Evolutionary conservation across 441 rosid genomes (phyloP).

Genomic region (Viola pubescens): DNA sequence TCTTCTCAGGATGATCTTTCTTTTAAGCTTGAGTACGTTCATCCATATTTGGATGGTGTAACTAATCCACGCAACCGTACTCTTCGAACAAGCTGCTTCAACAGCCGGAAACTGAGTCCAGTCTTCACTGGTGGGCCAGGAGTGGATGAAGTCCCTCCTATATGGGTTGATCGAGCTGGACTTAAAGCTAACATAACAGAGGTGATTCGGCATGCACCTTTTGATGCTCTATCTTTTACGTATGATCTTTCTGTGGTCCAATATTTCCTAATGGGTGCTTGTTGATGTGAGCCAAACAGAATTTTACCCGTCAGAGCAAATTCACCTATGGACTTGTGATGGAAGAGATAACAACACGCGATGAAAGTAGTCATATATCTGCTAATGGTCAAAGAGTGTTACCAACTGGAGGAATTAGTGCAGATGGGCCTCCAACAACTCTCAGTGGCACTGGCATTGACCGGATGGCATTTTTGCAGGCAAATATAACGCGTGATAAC

Average conservation of each 20-base stretch:
- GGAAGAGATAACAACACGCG: constrained; percentile 98
- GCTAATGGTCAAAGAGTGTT: constrained; percentile 79
- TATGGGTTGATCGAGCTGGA: constrained; percentile 98
- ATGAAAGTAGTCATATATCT: constrained; percentile 89
- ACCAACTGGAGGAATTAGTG: constrained; percentile 94
- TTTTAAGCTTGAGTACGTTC: constrained; percentile 92
- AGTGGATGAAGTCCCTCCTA: constrained; percentile 95
- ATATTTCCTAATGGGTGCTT: constrained; percentile 15
- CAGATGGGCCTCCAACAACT: constrained; percentile 99
- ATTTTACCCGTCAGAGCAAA: constrained; percentile 95
- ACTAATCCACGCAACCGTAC: constrained; percentile 78
- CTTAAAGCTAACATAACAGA: constrained; percentile 88
- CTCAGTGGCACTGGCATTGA: constrained; percentile 97
- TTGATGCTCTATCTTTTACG: constrained; percentile 1
- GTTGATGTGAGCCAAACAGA: constrained; percentile 38
- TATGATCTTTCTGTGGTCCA: not conserved
- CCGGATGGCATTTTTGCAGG: constrained; percentile 81
- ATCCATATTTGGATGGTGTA: constrained; percentile 91
- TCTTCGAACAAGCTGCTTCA: constrained; percentile 75
- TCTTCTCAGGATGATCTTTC: constrained; percentile 48
- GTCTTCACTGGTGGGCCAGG: constrained; percentile 98
- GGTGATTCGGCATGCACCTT: constrained; percentile 31
- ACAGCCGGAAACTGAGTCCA: constrained; percentile 91
- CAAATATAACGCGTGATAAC: constrained; percentile 92
- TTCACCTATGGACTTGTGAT: constrained; percentile 93